Conservation (phyloP, 192 early-diverging fungal genomes). For the Coemansia sp. region DNA sequence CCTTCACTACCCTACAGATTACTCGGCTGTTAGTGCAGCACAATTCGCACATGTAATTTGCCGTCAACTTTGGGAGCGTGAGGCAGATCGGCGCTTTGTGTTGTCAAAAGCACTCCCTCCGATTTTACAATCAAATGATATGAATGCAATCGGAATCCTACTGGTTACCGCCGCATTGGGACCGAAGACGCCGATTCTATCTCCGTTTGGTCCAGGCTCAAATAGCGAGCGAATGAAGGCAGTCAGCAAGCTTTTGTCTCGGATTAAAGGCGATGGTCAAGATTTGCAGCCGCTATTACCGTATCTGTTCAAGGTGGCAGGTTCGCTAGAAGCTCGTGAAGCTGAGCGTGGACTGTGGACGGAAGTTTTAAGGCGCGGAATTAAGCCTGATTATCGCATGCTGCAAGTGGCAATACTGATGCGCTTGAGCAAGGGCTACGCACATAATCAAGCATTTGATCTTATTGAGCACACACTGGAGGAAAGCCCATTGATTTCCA, state of each 20-base stretch:
- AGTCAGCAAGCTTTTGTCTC: conserved; percentile 10
- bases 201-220: conserved; percentile 22
- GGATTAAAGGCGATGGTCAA: background rate
- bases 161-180: conserved; percentile 28
- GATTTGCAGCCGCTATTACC: conserved; percentile 13
- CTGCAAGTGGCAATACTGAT: conserved; percentile 18
- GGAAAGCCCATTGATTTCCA: background rate
- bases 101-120: conserved; percentile 16
- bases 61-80: conserved; percentile 21
- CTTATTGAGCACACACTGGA: conserved; percentile 18
- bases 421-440: conserved; percentile 12
- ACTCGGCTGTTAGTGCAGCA: conserved; percentile 10
- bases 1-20: conserved; percentile 1
- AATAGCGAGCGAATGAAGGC: conserved; percentile 12
- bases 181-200: conserved; percentile 14
- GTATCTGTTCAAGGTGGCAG: conserved; percentile 24
- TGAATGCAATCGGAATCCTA: conserved; percentile 21
- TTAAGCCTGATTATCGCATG: conserved; percentile 15
- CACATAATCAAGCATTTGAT: conserved; percentile 18
- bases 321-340: conserved; percentile 13
- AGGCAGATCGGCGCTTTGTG: conserved; percentile 17
- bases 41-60: conserved; percentile 25
- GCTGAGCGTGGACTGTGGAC: conserved; percentile 29
- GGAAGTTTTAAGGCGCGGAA: conserved; percentile 34
- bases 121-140: conserved; percentile 3